Conservation (phyloP, 805 yeast genomes). For the Candida methanosorbosa region DNA sequence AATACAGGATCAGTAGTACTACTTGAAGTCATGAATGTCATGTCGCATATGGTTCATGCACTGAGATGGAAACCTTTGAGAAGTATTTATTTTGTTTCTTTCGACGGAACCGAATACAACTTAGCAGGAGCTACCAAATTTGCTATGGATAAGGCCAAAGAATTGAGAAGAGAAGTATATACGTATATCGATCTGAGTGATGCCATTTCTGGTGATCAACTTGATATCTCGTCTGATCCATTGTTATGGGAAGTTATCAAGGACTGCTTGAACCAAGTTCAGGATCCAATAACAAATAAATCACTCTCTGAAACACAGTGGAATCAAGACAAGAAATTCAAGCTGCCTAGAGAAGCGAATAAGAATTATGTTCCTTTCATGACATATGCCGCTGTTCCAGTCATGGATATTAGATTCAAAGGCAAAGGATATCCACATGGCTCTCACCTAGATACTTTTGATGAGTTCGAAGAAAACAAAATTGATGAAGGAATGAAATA, state of each 20-base stretch:
- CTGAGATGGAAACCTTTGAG: conserved; percentile 79
- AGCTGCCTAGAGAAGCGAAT: conserved; percentile 20
- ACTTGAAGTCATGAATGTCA: conserved; percentile 60
- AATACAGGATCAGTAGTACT: conserved; percentile 69
- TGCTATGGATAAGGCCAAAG: conserved; percentile 47
- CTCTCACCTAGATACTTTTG: conserved; percentile 60
- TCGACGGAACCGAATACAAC: conserved; percentile 76
- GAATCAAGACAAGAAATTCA: conserved; percentile 2
- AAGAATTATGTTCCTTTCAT: conserved; percentile 69
- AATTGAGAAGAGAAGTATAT: conserved; percentile 50
- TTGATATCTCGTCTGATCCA: conserved; percentile 52
- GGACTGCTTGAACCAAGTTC: conserved; percentile 26
- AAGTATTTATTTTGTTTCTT: conserved; percentile 73
- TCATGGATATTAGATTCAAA: conserved; percentile 47
- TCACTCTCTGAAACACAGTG: conserved; percentile 12
- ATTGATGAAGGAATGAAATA: conserved; percentile 50
- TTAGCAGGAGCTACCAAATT: conserved; percentile 81
- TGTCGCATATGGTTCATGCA: conserved; percentile 53
- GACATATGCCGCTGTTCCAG: conserved; percentile 57
- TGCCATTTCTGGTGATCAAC: conserved; percentile 41
- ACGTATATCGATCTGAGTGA: conserved; percentile 70
- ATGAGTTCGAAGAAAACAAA: conserved; percentile 34
- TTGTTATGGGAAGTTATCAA: conserved; percentile 41
- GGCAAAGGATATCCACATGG: conserved; percentile 34
- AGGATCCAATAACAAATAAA: conserved; percentile 15